Evolutionary conservation across 1,139 yeast genomes (phyloP), one percentile per base, ranked within the genome.

Genomic region (Yamadazyma friedrichii): DNA sequence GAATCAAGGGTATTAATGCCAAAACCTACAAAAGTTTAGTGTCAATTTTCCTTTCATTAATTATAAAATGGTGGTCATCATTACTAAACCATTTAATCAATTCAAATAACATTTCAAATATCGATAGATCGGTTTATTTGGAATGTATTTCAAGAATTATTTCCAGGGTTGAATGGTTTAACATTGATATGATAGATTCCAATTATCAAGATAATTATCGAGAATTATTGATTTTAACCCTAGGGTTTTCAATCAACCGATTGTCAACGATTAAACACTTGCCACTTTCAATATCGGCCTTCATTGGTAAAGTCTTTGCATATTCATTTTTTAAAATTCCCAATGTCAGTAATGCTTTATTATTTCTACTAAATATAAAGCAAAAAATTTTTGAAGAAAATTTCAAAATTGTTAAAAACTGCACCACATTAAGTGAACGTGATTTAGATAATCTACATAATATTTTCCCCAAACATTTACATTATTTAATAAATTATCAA

Each of bases 251-350:
- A 39, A 69, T 84, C 15, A 62, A 65, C 36, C 73, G 77, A 43
- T 56, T 71, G 50, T 66, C 83, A 12, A 66, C 74, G 34, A 53
- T 77, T 38, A 84, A 84, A 55, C 70, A 70, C 8, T 64, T 83
- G 6, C 74, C 91, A 1, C 61, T 82, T 9, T 69, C 85, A 4
- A 61, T 81, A 13, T 74, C 82, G 20, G 94, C 94, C 2, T 86
- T 87, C 54, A 70, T 83, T n/a, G 95, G 95, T 9, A 87, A 88
- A 55, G 76, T 84, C 1, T 78, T 88, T 58, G 91, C 94, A 1
- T 78, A 79, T 54, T 65, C 82, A 11, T 87, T 75, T 51, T 77
- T 81, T 55, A 67, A 74, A 48, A 56, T 85, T 2, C 83, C 84
- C 0, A 70, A 76, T n/a, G 79, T 84, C 6, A 78, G 86, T 12